Percentiles rank a stretch among this genome's conserved stretches.
Evolutionary conservation across 352 stramenopile genomes (phyloP).

Genomic region (Phytophthora boehmeriae): DNA sequence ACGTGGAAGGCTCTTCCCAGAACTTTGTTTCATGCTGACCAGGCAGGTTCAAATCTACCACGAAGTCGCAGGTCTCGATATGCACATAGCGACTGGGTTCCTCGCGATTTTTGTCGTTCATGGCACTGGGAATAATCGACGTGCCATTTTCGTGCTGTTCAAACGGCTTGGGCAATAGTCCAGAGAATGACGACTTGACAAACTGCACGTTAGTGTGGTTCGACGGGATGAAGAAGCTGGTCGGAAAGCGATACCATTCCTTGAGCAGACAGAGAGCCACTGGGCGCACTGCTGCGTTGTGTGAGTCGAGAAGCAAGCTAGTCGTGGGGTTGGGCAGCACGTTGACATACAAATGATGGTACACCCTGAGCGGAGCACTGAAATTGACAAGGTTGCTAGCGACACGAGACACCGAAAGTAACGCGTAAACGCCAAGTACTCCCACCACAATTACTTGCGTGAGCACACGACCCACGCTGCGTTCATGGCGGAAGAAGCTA

Average conservation of each 20-base stretch:
- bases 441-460: constrained; percentile 47
- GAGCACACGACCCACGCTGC: constrained; percentile 26
- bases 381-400: constrained; percentile 78
- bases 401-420: constrained; percentile 64
- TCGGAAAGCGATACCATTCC: constrained; percentile 98
- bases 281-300: constrained; percentile 2
- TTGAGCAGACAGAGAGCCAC: constrained; percentile 93
- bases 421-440: constrained; percentile 50
- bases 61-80: constrained; percentile 84
- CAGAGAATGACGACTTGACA: constrained; percentile 92
- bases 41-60: constrained; percentile 87
- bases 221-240: constrained; percentile 95
- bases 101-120: constrained; percentile 96
- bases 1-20: constrained; percentile 56
- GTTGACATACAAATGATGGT: constrained; percentile 67
- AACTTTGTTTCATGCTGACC: constrained; percentile 69
- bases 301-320: constrained; percentile 22
- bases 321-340: constrained; percentile 51
- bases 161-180: constrained; percentile 95
- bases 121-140: constrained; percentile 67
- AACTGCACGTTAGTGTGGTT: constrained; percentile 87
- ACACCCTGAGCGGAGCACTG: constrained; percentile 68
- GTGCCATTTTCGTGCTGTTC: constrained; percentile 66
- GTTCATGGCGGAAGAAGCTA: constrained; percentile 31
- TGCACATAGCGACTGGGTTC: constrained; percentile 89